Evolutionary conservation across 140 eudicot genomes (phyloP).

Genomic region (Anethum foeniculum): DNA sequence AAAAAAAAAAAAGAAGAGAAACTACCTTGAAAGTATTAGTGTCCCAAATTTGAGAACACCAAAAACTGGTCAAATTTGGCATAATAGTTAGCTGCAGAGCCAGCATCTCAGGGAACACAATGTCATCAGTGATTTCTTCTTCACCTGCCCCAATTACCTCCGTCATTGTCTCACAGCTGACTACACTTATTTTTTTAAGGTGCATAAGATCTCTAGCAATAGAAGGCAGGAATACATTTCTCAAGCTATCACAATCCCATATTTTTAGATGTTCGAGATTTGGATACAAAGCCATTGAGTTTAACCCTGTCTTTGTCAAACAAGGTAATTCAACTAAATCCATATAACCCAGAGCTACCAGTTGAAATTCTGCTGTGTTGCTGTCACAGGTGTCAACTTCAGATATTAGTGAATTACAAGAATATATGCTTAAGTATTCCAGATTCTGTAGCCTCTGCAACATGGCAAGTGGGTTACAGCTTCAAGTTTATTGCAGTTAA

Average conservation of each 20-base stretch:
- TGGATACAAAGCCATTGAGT: not conserved
- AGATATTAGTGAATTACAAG: not conserved
- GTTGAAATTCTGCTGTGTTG: not conserved
- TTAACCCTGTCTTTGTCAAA: not conserved
- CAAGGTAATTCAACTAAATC: not conserved
- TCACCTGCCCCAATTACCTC: not conserved
- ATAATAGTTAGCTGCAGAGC: not conserved
- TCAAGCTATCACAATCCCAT: not conserved
- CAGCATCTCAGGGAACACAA: not conserved
- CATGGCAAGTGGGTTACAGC: not conserved
- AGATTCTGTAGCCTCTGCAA: not conserved
- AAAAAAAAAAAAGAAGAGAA: no score
- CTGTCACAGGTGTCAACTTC: not conserved
- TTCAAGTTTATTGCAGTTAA: not conserved
- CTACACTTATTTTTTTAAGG: not conserved
- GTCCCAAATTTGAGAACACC: no score
- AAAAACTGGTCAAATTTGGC: not conserved
- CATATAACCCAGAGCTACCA: not conserved
- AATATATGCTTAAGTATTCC: not conserved
- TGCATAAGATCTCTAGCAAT: not conserved
- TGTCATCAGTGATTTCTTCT: not conserved
- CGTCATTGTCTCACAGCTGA: not conserved
- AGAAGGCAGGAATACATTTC: not conserved
- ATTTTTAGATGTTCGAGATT: not conserved
- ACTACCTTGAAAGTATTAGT: no score